Percentiles rank a stretch among this genome's conserved stretches.
Evolutionary conservation across 1,284 basidiomycete genomes (phyloP).

Genomic region (Ceratobasidium sp.): DNA sequence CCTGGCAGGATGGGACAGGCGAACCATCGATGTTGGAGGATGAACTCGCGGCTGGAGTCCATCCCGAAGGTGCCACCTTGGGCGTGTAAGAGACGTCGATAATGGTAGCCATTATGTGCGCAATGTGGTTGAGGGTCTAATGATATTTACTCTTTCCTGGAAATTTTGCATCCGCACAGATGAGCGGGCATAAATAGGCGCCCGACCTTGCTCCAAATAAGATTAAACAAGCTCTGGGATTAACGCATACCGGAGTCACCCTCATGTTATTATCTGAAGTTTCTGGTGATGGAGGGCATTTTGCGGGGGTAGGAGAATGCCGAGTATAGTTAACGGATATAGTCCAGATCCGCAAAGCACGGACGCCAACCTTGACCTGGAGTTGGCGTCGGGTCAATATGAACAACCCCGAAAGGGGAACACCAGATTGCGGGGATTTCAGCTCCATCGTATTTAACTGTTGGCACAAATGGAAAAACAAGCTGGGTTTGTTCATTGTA

Average conservation of each 20-base stretch:
- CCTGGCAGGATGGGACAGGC: constrained; percentile 52
- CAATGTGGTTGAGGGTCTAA: constrained; percentile 35
- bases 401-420: too few relatives aligned
- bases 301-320: too few relatives aligned
- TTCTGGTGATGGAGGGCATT: too few relatives aligned
- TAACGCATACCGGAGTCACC: too few relatives aligned
- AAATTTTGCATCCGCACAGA: constrained; percentile 42
- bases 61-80: constrained; percentile 33
- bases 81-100: constrained; percentile 38
- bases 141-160: constrained; percentile 1
- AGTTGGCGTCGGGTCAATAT: too few relatives aligned
- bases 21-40: constrained; percentile 25
- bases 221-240: neutral
- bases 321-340: too few relatives aligned
- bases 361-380: too few relatives aligned
- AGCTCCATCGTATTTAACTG: neutral
- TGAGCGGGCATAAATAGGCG: constrained; percentile 7
- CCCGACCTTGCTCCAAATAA: neutral
- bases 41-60: constrained; percentile 32
- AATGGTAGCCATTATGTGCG: constrained; percentile 36
- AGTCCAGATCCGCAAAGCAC: too few relatives aligned
- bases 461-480: neutral
- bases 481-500: neutral
- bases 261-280: too few relatives aligned
- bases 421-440: neutral